A percentile compares a stretch with the other conserved stretches of the same genome.
These are phyloP conservation scores for Euphrasia confusa DNA, from an alignment of 257 asterid genomes.

Conservation along the genomic window DNA sequence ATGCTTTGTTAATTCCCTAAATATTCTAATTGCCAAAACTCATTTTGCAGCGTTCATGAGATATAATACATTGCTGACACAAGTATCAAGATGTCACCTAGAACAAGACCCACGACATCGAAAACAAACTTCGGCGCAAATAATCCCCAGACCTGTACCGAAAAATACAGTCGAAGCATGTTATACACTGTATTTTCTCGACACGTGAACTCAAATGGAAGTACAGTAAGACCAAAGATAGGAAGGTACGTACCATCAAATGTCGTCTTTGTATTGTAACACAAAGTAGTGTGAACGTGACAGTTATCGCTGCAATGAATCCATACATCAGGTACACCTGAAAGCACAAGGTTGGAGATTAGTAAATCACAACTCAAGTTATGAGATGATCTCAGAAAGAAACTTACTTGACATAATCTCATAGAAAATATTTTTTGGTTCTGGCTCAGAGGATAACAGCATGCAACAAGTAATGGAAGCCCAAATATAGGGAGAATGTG, in stretches of 20 bases:
- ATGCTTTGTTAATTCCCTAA: too few species aligned
- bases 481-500: constrained; percentile 79
- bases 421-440: constrained; percentile 36
- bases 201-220: background rate
- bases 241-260: constrained; percentile 60
- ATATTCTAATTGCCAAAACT: background rate
- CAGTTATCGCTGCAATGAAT: constrained; percentile 46
- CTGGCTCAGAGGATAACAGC: constrained; percentile 26
- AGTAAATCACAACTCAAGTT: constrained; percentile 6
- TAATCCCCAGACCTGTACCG: constrained; percentile 90
- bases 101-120: constrained; percentile 76
- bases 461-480: constrained; percentile 67
- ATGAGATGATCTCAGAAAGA: constrained; percentile 6
- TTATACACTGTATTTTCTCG: background rate
- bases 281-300: constrained; percentile 72
- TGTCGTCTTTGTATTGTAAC: constrained; percentile 89
- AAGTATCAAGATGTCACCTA: constrained; percentile 57
- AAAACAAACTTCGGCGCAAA: constrained; percentile 96
- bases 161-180: background rate
- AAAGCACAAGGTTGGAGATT: constrained; percentile 20
- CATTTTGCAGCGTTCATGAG: constrained; percentile 22
- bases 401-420: constrained; percentile 60
- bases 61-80: constrained; percentile 71
- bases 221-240: background rate
- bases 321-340: constrained; percentile 89